Conservation (phyloP, 2,329 filamentous ascomycete species). For the Chaetomiaceae sp. region DNA sequence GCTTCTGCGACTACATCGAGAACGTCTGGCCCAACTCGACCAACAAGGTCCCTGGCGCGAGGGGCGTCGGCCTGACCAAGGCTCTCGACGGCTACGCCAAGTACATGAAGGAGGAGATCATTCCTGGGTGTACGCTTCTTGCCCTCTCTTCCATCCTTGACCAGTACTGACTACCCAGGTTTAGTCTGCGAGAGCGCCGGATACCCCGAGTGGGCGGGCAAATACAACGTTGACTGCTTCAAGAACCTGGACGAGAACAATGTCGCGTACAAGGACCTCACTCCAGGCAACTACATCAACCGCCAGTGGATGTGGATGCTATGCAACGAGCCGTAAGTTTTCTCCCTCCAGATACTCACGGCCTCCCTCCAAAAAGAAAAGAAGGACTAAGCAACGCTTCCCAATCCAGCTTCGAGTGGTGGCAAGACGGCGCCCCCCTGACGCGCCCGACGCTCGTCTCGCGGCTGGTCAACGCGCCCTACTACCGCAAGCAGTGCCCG, state of each 20-base stretch:
- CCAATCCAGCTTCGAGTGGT: slow-evolving; percentile 34
- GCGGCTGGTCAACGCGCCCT: slow-evolving; percentile 32
- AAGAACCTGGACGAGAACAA: slow-evolving; percentile 42
- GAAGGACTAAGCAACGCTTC: background rate
- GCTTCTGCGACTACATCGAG: slow-evolving; percentile 47
- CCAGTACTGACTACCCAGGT: background rate
- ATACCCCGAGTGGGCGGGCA: slow-evolving; percentile 42
- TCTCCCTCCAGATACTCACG: background rate
- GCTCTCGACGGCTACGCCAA: slow-evolving; percentile 49
- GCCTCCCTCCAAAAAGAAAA: background rate
- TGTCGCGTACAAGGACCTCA: slow-evolving; percentile 35
- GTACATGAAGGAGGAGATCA: slow-evolving; percentile 38
- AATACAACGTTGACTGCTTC: slow-evolving; percentile 44
- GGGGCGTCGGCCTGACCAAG: slow-evolving; percentile 47
- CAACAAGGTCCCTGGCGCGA: slow-evolving; percentile 41
- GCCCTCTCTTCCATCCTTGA: background rate
- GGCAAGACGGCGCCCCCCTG: slow-evolving; percentile 42
- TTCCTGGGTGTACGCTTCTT: slow-evolving; percentile 38
- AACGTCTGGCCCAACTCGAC: slow-evolving; percentile 40
- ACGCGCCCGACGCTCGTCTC: slow-evolving; percentile 39
- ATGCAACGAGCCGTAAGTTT: slow-evolving; percentile 43
- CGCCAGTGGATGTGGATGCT: slow-evolving; percentile 53
- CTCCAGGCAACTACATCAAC: slow-evolving; percentile 38
- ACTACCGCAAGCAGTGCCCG: slow-evolving; percentile 42
- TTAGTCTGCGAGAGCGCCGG: slow-evolving; percentile 34